A percentile compares a stretch with the other conserved stretches of the same genome.
Conservation (phyloP, 169 alveolate species). For the Plasmodium ovale region DNA sequence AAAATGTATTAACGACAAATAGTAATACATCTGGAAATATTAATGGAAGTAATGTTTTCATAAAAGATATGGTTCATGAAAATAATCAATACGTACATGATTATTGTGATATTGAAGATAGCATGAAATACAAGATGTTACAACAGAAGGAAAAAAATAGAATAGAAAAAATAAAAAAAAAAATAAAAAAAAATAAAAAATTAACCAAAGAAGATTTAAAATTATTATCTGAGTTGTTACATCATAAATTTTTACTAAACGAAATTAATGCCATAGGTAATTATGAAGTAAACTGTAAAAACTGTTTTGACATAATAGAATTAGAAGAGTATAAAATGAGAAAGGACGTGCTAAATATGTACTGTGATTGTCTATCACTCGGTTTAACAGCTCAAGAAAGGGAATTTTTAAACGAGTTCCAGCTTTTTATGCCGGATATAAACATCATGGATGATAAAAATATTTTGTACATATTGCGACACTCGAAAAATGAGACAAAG, state of each 20-base stretch:
- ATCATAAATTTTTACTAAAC: slow-evolving; percentile 63
- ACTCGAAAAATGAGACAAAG: slow-evolving; percentile 51
- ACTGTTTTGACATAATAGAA: slow-evolving; percentile 26
- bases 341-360: slow-evolving; percentile 30
- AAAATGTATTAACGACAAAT: not conserved
- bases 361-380: slow-evolving; percentile 48
- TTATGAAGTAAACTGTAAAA: slow-evolving; percentile 32
- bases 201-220: slow-evolving; percentile 53
- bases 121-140: slow-evolving; percentile 26
- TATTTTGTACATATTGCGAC: slow-evolving; percentile 42
- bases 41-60: slow-evolving; percentile 27
- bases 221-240: slow-evolving; percentile 51
- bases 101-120: slow-evolving; percentile 68
- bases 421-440: slow-evolving; percentile 46
- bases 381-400: slow-evolving; percentile 39
- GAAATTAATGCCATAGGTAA: slow-evolving; percentile 63
- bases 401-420: slow-evolving; percentile 50
- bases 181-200: slow-evolving; percentile 63
- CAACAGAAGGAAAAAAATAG: slow-evolving; percentile 1
- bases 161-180: slow-evolving; percentile 63
- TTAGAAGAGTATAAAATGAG: slow-evolving; percentile 56
- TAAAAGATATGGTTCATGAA: slow-evolving; percentile 43
- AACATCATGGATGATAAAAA: slow-evolving; percentile 58
- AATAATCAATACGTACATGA: slow-evolving; percentile 46
- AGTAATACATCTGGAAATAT: slow-evolving; percentile 1